Evolutionary conservation across 371 early-diverging fungal genomes (phyloP).

Genomic region (Mortierella sp.): DNA sequence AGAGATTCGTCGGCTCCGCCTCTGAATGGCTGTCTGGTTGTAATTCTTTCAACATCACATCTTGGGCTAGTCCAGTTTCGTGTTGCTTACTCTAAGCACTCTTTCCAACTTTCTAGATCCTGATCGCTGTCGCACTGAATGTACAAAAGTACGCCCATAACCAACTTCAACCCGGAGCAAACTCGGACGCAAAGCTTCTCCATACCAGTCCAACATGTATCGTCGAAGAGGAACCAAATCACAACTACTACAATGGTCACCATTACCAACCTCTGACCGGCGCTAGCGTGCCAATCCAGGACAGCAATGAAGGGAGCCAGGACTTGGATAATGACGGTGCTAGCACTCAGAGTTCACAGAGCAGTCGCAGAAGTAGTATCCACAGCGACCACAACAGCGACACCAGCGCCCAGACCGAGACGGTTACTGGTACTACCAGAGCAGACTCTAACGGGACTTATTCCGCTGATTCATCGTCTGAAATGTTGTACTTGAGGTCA

Average conservation of each 20-base stretch:
- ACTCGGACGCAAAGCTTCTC: constrained; percentile 12
- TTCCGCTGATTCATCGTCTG: constrained; percentile 19
- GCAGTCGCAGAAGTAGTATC: constrained; percentile 31
- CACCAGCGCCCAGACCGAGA: constrained; percentile 33
- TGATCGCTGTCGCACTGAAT: constrained; percentile 77
- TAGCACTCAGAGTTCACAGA: constrained; percentile 13
- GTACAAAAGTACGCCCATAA: constrained; percentile 73
- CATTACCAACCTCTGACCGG: not conserved
- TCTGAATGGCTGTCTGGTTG: too few relatives aligned
- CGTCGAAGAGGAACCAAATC: constrained; percentile 17
- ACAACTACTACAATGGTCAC: constrained; percentile 9
- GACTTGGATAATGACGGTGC: not conserved
- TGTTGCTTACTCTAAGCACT: too few relatives aligned
- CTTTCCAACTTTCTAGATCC: constrained; percentile 54
- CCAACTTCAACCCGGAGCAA: constrained; percentile 36
- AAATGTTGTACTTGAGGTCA: constrained; percentile 64
- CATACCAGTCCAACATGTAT: constrained; percentile 14
- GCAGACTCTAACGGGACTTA: constrained; percentile 18
- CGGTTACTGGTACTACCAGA: constrained; percentile 15
- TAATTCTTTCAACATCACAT: too few relatives aligned
- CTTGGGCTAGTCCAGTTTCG: too few relatives aligned
- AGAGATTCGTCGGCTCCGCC: not conserved
- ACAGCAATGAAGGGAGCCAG: not conserved
- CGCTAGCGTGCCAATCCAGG: not conserved
- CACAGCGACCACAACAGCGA: constrained; percentile 34